phyloP scores from a whole-genome alignment of 2,329 filamentous ascomycete species.

The Eurotiales sp. region DNA sequence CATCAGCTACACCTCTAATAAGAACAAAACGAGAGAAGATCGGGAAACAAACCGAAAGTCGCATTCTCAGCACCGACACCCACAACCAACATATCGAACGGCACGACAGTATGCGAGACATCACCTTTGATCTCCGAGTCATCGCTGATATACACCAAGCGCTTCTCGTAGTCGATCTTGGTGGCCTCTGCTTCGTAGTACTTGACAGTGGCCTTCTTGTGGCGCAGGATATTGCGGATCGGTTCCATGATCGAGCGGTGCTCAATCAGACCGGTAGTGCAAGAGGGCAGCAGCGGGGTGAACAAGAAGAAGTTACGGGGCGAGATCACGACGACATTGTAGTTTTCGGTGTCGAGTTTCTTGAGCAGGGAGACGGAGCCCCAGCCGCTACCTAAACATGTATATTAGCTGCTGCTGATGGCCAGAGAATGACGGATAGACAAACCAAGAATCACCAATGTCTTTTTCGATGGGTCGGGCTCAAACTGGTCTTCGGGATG shows the following conservation, averaged over 20 bases:
- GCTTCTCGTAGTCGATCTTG: constrained; percentile 89
- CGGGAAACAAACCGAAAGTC: constrained; percentile 81
- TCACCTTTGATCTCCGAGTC: constrained; percentile 89
- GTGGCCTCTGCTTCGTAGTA: constrained; percentile 98
- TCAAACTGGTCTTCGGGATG: constrained; percentile 75
- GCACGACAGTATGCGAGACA: constrained; percentile 77
- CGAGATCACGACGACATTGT: constrained; percentile 97
- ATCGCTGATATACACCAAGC: constrained; percentile 83
- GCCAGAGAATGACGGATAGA: constrained; percentile 18
- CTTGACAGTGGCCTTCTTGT: constrained; percentile 89
- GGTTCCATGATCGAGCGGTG: constrained; percentile 99
- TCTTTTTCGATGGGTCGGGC: constrained; percentile 90
- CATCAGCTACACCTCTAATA: neutral
- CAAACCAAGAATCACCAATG: constrained; percentile 86
- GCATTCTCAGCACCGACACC: constrained; percentile 98
- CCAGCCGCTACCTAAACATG: constrained; percentile 81
- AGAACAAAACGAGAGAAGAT: constrained; percentile 13
- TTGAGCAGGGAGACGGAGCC: constrained; percentile 93
- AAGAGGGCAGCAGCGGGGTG: constrained; percentile 93
- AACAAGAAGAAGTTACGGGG: constrained; percentile 99
- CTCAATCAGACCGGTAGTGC: constrained; percentile 95
- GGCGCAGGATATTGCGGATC: constrained; percentile 88
- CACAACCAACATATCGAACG: constrained; percentile 97
- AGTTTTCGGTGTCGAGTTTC: constrained; percentile 98
- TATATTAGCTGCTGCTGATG: neutral